Conservation (phyloP, 768 basidiomycete genomes). For the Cystofilobasidium macerans region DNA sequence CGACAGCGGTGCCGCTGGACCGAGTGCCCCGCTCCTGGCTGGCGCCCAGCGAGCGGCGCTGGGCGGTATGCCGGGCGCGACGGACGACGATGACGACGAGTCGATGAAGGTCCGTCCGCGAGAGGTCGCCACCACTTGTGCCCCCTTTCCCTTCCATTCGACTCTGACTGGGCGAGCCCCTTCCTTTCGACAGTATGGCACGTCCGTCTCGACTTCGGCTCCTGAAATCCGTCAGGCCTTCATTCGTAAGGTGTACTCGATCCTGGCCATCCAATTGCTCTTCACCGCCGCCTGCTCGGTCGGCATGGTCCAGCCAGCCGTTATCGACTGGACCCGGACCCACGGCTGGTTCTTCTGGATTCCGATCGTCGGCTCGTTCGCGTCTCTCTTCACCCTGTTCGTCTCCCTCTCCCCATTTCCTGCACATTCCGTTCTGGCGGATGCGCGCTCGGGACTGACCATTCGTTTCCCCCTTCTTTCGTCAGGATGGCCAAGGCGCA, state of each 20-base stretch:
- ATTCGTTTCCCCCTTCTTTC: neutral
- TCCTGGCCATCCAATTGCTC: conserved; percentile 17
- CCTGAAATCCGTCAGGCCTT: conserved; percentile 18
- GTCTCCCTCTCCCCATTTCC: neutral
- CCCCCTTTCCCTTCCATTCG: neutral
- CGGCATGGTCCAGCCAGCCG: conserved; percentile 17
- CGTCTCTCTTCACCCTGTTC: conserved; percentile 16
- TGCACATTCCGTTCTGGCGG: neutral
- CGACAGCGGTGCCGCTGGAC: neutral
- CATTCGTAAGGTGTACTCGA: conserved; percentile 26
- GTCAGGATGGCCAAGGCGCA: conserved; percentile 19
- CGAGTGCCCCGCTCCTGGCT: conserved; percentile 4
- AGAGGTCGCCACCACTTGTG: neutral
- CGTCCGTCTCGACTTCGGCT: conserved; percentile 4
- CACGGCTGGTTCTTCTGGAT: conserved; percentile 22
- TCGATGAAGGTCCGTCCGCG: conserved; percentile 2
- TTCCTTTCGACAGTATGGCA: neutral
- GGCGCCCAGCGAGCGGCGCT: neutral
- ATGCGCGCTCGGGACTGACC: neutral
- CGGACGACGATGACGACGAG: conserved; percentile 12
- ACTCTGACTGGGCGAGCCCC: too few species aligned
- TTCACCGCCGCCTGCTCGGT: conserved; percentile 11
- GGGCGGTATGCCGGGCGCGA: neutral
- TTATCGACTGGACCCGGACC: conserved; percentile 4
- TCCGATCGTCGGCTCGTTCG: conserved; percentile 21